Percentiles rank a stretch among this genome's conserved stretches.
Evolutionary conservation across 2,329 filamentous ascomycete genomes (phyloP).

Genomic region (Pyrenochaeta sp.): DNA sequence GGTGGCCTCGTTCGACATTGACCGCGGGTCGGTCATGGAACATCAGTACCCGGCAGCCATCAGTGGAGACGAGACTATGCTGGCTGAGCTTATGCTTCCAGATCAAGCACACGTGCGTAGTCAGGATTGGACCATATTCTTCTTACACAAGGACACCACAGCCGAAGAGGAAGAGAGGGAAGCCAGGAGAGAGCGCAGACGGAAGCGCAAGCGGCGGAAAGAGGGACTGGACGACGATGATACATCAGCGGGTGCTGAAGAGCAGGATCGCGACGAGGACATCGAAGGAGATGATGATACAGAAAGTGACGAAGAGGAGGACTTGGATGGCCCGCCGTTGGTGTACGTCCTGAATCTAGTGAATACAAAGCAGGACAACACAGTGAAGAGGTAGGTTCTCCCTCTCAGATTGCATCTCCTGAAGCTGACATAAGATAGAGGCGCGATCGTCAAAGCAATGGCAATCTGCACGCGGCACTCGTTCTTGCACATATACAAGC

Average conservation of each 20-base stretch:
- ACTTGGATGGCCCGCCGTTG: slow-evolving; percentile 83
- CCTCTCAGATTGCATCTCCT: neutral
- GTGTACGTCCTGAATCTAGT: slow-evolving; percentile 98
- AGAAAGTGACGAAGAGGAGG: slow-evolving; percentile 61
- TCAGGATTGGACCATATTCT: slow-evolving; percentile 99
- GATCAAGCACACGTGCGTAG: slow-evolving; percentile 94
- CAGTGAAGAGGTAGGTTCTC: slow-evolving; percentile 70
- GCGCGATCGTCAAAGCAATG: slow-evolving; percentile 97
- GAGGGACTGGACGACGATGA: slow-evolving; percentile 56
- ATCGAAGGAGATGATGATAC: slow-evolving; percentile 57
- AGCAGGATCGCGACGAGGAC: slow-evolving; percentile 44
- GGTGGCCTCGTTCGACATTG: slow-evolving; percentile 96
- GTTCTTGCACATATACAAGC: slow-evolving; percentile 99
- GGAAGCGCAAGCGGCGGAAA: slow-evolving; percentile 55
- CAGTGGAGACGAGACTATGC: slow-evolving; percentile 96
- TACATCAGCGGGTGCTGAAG: slow-evolving; percentile 27
- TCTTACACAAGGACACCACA: slow-evolving; percentile 92
- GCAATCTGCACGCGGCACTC: slow-evolving; percentile 97
- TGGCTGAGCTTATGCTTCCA: slow-evolving; percentile 97
- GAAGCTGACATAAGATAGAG: slow-evolving; percentile 61
- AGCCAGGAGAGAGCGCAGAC: slow-evolving; percentile 66
- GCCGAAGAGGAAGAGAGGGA: slow-evolving; percentile 76
- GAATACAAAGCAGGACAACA: slow-evolving; percentile 96
- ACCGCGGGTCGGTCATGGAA: slow-evolving; percentile 96
- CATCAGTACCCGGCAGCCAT: slow-evolving; percentile 96